Conservation (phyloP, 768 basidiomycete species). For the Lactifluus subvellereus region DNA sequence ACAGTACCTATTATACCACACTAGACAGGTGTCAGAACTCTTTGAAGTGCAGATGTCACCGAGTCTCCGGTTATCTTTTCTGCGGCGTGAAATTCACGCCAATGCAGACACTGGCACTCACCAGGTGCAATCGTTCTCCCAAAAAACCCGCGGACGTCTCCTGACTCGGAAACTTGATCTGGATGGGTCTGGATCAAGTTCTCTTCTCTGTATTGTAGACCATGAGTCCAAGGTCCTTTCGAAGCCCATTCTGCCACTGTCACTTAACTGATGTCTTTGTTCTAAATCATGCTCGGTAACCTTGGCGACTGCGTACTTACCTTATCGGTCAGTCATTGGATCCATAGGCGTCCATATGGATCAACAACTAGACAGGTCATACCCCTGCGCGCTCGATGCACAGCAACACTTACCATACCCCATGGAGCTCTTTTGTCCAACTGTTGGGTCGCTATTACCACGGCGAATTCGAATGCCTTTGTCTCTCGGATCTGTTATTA, state of each 20-base stretch:
- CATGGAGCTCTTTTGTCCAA: not conserved
- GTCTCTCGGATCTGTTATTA: conserved; percentile 1
- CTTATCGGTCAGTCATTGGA: not conserved
- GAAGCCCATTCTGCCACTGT: not conserved
- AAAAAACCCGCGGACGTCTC: too few relatives aligned
- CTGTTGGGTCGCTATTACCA: not conserved
- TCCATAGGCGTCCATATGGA: conserved; percentile 2
- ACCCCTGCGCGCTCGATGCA: conserved; percentile 5
- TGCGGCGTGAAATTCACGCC: not conserved
- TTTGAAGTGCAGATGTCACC: not conserved
- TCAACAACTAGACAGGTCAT: not conserved
- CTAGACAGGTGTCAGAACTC: not conserved
- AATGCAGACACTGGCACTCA: not conserved
- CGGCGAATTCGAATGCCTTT: not conserved
- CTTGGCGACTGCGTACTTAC: not conserved
- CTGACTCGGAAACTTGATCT: too few relatives aligned
- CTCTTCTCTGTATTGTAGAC: too few relatives aligned
- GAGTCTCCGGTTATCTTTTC: not conserved
- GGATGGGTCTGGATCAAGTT: not conserved
- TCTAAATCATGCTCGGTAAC: not conserved
- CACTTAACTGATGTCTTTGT: not conserved
- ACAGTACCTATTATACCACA: not conserved
- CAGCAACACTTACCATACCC: not conserved
- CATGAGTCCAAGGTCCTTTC: not conserved
- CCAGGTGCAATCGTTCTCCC: not conserved